These are phyloP conservation scores for Rubus idaeus DNA, from an alignment of 306 rosid species.

Conservation along the genomic window DNA sequence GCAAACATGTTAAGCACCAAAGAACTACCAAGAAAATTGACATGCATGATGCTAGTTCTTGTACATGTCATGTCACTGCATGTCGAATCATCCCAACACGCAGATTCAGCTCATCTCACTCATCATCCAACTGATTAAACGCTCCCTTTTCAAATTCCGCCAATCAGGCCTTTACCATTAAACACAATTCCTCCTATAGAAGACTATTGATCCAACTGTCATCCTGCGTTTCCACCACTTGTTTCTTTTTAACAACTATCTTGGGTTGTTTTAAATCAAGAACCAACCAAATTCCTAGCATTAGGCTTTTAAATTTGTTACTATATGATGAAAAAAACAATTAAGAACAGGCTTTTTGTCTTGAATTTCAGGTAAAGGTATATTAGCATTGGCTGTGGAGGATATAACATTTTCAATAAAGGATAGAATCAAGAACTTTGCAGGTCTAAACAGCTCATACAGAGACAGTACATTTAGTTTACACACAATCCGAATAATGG, in stretches of 20 bases:
- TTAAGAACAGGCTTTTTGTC: background rate
- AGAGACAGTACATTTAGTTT: background rate
- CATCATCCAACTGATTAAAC: background rate
- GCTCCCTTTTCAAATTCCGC: background rate
- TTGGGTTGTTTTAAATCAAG: background rate
- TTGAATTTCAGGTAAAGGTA: too few relatives aligned
- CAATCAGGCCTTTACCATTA: background rate
- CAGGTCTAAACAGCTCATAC: background rate
- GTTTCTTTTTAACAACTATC: background rate
- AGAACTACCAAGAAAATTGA: background rate
- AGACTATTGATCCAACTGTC: background rate
- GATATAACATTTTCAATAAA: too few relatives aligned
- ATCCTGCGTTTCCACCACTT: background rate
- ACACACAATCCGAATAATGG: background rate
- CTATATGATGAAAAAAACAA: background rate
- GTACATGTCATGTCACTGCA: background rate
- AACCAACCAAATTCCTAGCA: background rate
- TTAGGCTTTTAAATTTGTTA: too few relatives aligned
- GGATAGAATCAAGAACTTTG: too few relatives aligned
- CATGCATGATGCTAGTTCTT: background rate
- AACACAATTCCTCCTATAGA: background rate
- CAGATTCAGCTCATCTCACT: background rate
- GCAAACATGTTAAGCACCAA: conserved; percentile 6
- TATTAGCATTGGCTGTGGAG: too few relatives aligned
- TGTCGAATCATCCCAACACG: background rate